These are phyloP conservation scores for Hemileccinum rubropunctum DNA, from an alignment of 768 basidiomycete species.

Conservation along the genomic window DNA sequence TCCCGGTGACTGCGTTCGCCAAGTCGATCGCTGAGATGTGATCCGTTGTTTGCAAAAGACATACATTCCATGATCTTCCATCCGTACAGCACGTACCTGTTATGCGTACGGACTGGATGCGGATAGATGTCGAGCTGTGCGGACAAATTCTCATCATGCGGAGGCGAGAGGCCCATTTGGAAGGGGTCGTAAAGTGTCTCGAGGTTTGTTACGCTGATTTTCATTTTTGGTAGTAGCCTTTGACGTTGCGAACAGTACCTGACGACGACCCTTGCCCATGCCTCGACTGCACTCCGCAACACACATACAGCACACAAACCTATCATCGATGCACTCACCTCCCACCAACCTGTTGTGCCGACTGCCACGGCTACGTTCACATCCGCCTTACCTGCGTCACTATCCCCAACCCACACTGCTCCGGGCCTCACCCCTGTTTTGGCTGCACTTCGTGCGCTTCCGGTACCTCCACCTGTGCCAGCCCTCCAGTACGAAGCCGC, in stretches of 20 bases:
- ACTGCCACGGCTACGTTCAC: not conserved
- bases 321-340: slow-evolving; percentile 45
- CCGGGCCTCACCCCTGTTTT: slow-evolving; percentile 25
- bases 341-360: slow-evolving; percentile 8
- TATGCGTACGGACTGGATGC: slow-evolving; percentile 63
- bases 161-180: slow-evolving; percentile 64
- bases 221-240: slow-evolving; percentile 2
- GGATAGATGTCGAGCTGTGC: slow-evolving; percentile 75
- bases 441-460: slow-evolving; percentile 34
- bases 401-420: slow-evolving; percentile 2
- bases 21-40: not conserved
- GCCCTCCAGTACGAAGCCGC: slow-evolving; percentile 68
- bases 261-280: slow-evolving; percentile 48
- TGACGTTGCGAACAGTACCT: slow-evolving; percentile 39
- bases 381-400: slow-evolving; percentile 1
- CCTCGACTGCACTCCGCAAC: slow-evolving; percentile 55
- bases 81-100: slow-evolving; percentile 48
- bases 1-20: slow-evolving; percentile 1
- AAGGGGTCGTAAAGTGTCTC: slow-evolving; percentile 59
- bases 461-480: slow-evolving; percentile 24
- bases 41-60: slow-evolving; percentile 37
- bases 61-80: slow-evolving; percentile 64
- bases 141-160: slow-evolving; percentile 70
- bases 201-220: slow-evolving; percentile 37
- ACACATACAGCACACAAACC: slow-evolving; percentile 55